A percentile compares a stretch with the other conserved stretches of the same genome.
Evolutionary conservation across 2,329 filamentous ascomycete species (phyloP).

Genomic region (Xylariaceae sp.): DNA sequence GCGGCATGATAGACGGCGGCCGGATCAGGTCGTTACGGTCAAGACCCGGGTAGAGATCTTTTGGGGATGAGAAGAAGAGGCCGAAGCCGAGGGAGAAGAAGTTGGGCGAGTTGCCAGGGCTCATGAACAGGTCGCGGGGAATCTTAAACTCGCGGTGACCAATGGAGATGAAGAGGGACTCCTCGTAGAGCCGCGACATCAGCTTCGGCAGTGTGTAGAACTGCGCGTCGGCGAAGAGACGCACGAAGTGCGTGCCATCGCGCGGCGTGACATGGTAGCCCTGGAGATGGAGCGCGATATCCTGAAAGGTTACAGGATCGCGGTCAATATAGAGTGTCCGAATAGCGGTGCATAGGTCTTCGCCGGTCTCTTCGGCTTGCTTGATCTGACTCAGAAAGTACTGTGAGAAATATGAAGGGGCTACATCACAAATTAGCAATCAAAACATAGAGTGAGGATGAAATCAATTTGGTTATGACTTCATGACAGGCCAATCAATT

Average conservation of each 20-base stretch:
- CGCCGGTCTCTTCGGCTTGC: conserved; percentile 53
- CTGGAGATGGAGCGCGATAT: conserved; percentile 86
- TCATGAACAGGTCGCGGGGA: conserved; percentile 77
- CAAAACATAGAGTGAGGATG: conserved; percentile 4
- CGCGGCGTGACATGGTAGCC: conserved; percentile 81
- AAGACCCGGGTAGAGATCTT: conserved; percentile 80
- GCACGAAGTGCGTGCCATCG: conserved; percentile 83
- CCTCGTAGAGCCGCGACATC: conserved; percentile 85
- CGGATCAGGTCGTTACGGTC: conserved; percentile 73
- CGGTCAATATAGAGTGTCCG: conserved; percentile 92
- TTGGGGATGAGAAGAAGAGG: conserved; percentile 75
- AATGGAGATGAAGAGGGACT: conserved; percentile 87
- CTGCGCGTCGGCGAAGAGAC: conserved; percentile 88
- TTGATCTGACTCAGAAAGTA: conserved; percentile 84
- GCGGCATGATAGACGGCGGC: conserved; percentile 79
- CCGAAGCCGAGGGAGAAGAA: conserved; percentile 91
- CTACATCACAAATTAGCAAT: conserved; percentile 40
- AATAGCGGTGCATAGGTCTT: conserved; percentile 46
- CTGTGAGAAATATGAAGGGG: conserved; percentile 92
- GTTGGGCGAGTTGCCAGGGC: conserved; percentile 86
- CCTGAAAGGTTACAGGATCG: conserved; percentile 80
- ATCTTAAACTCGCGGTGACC: conserved; percentile 85
- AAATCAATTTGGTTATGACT: too few species aligned
- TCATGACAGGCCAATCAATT: too few species aligned
- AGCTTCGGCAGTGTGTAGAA: conserved; percentile 88